A percentile compares a stretch with the other conserved stretches of the same genome.
Evolutionary conservation across 1,284 basidiomycete species (phyloP).

Genomic region (Moesziomyces antarcticus): DNA sequence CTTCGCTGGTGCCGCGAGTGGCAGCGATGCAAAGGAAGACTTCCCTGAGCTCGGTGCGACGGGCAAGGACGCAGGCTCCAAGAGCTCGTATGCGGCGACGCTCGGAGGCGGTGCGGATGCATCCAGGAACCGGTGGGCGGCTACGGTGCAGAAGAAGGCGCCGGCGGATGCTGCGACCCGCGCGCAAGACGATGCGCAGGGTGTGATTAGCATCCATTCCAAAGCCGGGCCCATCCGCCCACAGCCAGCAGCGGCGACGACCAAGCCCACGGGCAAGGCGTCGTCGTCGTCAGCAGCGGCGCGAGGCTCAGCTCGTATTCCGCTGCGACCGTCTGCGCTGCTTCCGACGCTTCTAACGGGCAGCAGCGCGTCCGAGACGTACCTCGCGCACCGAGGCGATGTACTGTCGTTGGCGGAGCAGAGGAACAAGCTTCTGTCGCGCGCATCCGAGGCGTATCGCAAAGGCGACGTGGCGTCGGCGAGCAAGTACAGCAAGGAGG

Average conservation of each 20-base stretch:
- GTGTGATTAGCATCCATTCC: constrained; percentile 33
- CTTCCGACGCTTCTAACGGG: constrained; percentile 80
- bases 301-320: constrained; percentile 36
- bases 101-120: constrained; percentile 38
- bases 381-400: constrained; percentile 85
- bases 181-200: constrained; percentile 28
- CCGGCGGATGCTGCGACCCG: constrained; percentile 25
- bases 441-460: constrained; percentile 93
- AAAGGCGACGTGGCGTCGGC: constrained; percentile 93
- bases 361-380: constrained; percentile 77
- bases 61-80: constrained; percentile 15
- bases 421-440: constrained; percentile 91
- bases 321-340: constrained; percentile 84
- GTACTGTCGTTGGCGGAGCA: constrained; percentile 91
- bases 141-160: constrained; percentile 44
- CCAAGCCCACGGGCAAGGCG: constrained; percentile 1
- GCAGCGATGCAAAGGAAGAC: constrained; percentile 72
- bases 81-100: constrained; percentile 38
- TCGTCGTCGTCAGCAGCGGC: constrained; percentile 5
- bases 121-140: constrained; percentile 56
- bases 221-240: constrained; percentile 29
- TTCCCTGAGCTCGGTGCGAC: constrained; percentile 79
- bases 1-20: neutral
- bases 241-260: constrained; percentile 6
- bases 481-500: constrained; percentile 90